These are phyloP conservation scores for Circinella minor DNA, from an alignment of 371 early-diverging fungal genomes.

Conservation along the genomic window DNA sequence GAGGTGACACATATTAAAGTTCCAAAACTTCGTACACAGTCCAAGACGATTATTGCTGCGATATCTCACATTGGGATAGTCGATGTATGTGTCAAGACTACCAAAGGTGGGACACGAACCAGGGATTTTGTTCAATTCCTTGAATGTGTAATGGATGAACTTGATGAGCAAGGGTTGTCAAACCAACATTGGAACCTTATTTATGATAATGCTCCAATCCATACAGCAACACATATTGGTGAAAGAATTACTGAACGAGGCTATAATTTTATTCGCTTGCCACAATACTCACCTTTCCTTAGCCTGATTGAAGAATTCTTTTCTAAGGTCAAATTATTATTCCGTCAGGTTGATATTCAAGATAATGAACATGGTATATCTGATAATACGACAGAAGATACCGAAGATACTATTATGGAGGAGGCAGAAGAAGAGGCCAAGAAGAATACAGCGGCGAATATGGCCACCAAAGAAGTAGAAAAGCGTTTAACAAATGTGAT, in stretches of 20 bases:
- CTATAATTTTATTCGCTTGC: slow-evolving; percentile 7
- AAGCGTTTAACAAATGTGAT: no score
- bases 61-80: neutral
- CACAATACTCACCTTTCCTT: slow-evolving; percentile 18
- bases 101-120: neutral
- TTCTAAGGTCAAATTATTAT: slow-evolving; percentile 9
- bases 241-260: slow-evolving; percentile 9
- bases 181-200: neutral
- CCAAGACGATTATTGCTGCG: neutral
- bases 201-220: slow-evolving; percentile 14
- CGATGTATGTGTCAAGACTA: neutral
- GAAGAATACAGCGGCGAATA: neutral
- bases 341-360: neutral
- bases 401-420: no score
- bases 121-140: neutral
- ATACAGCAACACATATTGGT: neutral
- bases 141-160: neutral
- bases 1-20: neutral
- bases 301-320: slow-evolving; percentile 22
- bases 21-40: neutral
- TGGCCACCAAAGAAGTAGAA: neutral
- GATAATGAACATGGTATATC: no score
- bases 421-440: neutral
- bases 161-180: neutral
- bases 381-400: neutral